Evolutionary conservation across 257 asterid species (phyloP).

Genomic region (Salvia hispanica): DNA sequence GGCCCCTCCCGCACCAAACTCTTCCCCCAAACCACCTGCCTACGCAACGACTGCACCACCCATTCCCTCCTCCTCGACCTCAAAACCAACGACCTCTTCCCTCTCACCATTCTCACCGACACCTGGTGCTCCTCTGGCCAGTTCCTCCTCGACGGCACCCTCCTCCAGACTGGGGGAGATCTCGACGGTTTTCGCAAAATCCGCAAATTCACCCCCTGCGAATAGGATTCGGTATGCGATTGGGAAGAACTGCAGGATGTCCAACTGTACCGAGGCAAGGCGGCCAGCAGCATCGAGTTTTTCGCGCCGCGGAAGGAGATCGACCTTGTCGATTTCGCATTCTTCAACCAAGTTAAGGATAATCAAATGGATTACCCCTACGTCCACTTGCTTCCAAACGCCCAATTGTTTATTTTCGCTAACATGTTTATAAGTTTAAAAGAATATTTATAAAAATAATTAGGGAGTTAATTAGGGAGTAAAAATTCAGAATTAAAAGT

Average conservation of each 20-base stretch:
- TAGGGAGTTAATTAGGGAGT: no score
- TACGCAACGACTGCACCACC: conserved; percentile 67
- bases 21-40: conserved; percentile 58
- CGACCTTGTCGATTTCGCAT: conserved; percentile 51
- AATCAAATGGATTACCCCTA: conserved; percentile 84
- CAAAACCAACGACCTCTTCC: conserved; percentile 54
- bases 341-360: conserved; percentile 53
- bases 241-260: conserved; percentile 72
- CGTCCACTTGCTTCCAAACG: conserved; percentile 77
- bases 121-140: conserved; percentile 98
- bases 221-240: conserved; percentile 51
- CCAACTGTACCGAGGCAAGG: conserved; percentile 62
- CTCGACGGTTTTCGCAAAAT: conserved; percentile 64
- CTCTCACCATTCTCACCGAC: conserved; percentile 72
- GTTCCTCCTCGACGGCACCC: conserved; percentile 90
- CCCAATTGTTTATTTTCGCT: conserved; percentile 71
- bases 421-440: no score
- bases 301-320: conserved; percentile 52
- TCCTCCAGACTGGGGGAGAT: conserved; percentile 86
- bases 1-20: conserved; percentile 64
- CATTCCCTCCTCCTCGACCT: conserved; percentile 81
- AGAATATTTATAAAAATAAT: no score
- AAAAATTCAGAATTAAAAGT: no score
- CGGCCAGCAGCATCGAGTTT: conserved; percentile 58
- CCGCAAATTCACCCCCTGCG: conserved; percentile 72